These are phyloP conservation scores for Pseudozyma sp. DNA, from an alignment of 1,284 basidiomycete species.

Conservation along the genomic window DNA sequence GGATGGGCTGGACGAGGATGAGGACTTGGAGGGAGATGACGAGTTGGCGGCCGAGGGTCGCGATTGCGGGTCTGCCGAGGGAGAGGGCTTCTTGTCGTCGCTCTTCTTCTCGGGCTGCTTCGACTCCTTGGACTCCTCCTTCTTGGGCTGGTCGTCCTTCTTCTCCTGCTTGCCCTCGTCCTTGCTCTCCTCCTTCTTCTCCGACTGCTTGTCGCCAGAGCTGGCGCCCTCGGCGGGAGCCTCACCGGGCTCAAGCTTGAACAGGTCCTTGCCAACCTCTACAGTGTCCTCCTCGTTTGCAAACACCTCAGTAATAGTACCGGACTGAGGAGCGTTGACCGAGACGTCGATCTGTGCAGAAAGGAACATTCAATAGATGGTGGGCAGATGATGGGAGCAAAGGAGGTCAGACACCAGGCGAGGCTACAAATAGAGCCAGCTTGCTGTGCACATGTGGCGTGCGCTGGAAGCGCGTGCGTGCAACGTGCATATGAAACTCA, in stretches of 20 bases:
- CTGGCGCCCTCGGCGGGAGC: conserved; percentile 73
- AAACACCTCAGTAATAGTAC: conserved; percentile 87
- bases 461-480: background rate
- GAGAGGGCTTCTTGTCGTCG: conserved; percentile 68
- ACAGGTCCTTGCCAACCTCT: conserved; percentile 91
- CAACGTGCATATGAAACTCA: conserved; percentile 65
- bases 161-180: conserved; percentile 60
- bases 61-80: conserved; percentile 30
- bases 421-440: background rate
- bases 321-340: conserved; percentile 90
- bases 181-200: conserved; percentile 64
- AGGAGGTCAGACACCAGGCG: background rate
- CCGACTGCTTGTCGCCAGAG: conserved; percentile 68
- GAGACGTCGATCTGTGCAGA: conserved; percentile 87
- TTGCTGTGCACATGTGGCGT: background rate
- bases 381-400: background rate
- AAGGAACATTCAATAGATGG: too few relatives aligned
- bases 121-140: conserved; percentile 55
- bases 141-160: conserved; percentile 67
- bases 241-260: conserved; percentile 85
- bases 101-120: conserved; percentile 68
- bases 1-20: conserved; percentile 19
- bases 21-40: conserved; percentile 32
- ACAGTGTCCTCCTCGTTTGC: conserved; percentile 95
- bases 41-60: conserved; percentile 30